These are phyloP conservation scores for Lachnellula occidentalis DNA, from an alignment of 2,329 filamentous ascomycete species.

Conservation along the genomic window DNA sequence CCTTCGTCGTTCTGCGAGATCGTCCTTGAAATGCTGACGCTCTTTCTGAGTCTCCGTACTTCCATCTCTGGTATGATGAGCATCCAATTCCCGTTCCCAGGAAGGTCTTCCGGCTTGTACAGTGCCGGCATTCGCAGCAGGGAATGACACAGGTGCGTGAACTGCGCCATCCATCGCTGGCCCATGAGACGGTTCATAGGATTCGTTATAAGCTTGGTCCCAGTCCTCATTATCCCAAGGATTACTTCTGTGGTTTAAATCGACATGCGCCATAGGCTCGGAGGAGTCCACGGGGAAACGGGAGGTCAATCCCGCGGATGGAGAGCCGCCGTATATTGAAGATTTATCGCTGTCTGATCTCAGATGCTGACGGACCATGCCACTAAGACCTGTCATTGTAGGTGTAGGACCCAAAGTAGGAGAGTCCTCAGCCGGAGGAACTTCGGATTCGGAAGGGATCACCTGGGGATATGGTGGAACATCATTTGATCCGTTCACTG, in stretches of 20 bases:
- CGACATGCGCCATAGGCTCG: constrained; percentile 25
- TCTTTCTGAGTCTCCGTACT: constrained; percentile 50
- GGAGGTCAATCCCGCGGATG: constrained; percentile 38
- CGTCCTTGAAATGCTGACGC: constrained; percentile 65
- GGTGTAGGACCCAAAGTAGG: constrained; percentile 67
- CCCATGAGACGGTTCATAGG: constrained; percentile 12
- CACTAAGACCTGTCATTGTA: constrained; percentile 58
- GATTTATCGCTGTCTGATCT: constrained; percentile 76
- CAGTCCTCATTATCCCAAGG: constrained; percentile 39
- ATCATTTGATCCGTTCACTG: background rate
- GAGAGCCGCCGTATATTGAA: constrained; percentile 59
- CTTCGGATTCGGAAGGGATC: background rate
- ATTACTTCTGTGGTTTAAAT: constrained; percentile 36
- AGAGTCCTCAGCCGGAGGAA: constrained; percentile 49
- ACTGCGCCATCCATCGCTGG: constrained; percentile 5
- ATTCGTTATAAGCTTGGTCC: constrained; percentile 19
- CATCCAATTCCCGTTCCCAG: constrained; percentile 28
- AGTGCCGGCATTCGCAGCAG: constrained; percentile 13
- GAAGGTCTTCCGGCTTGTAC: constrained; percentile 14
- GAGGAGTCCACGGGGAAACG: constrained; percentile 34
- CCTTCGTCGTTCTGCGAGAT: constrained; percentile 64
- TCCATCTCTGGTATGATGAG: constrained; percentile 39
- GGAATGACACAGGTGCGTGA: constrained; percentile 10
- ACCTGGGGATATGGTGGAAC: background rate
- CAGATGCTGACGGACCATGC: constrained; percentile 78